phyloP scores from a whole-genome alignment of 768 basidiomycete genomes.

The Nidularia sp. region DNA sequence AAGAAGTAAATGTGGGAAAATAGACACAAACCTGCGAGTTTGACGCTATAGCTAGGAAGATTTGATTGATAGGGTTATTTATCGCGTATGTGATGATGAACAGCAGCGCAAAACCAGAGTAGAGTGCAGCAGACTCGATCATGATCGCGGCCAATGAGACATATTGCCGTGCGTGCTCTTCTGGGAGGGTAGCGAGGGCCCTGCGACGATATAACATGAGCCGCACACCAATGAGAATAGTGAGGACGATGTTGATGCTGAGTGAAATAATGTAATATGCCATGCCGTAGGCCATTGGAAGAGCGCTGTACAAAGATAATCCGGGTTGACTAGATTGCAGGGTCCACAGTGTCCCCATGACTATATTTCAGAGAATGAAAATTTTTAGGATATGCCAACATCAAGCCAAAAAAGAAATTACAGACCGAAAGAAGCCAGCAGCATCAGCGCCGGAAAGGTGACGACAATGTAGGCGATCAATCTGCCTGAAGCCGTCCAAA shows the following conservation, averaged over 20 bases:
- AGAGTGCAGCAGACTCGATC: slow-evolving; percentile 41
- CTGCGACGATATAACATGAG: slow-evolving; percentile 26
- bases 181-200: slow-evolving; percentile 22
- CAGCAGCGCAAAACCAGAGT: slow-evolving; percentile 32
- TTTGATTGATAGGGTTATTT: slow-evolving; percentile 32
- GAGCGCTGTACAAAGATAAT: slow-evolving; percentile 30
- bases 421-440: slow-evolving; percentile 38
- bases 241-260: slow-evolving; percentile 35
- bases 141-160: slow-evolving; percentile 30
- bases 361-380: slow-evolving; percentile 12
- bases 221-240: slow-evolving; percentile 30
- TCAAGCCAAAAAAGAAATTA: not conserved
- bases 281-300: slow-evolving; percentile 30
- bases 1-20: not conserved
- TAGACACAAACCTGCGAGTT: slow-evolving; percentile 25
- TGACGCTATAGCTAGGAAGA: slow-evolving; percentile 30
- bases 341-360: slow-evolving; percentile 37
- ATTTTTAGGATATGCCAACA: not conserved
- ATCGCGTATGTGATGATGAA: slow-evolving; percentile 37
- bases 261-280: slow-evolving; percentile 35
- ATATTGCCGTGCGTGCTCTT: slow-evolving; percentile 29
- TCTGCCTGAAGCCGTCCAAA: slow-evolving; percentile 34
- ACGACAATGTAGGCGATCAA: slow-evolving; percentile 23
- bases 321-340: slow-evolving; percentile 36
- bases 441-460: slow-evolving; percentile 27